Conservation (phyloP, 768 basidiomycete genomes). For the Lactifluus subvellereus region DNA sequence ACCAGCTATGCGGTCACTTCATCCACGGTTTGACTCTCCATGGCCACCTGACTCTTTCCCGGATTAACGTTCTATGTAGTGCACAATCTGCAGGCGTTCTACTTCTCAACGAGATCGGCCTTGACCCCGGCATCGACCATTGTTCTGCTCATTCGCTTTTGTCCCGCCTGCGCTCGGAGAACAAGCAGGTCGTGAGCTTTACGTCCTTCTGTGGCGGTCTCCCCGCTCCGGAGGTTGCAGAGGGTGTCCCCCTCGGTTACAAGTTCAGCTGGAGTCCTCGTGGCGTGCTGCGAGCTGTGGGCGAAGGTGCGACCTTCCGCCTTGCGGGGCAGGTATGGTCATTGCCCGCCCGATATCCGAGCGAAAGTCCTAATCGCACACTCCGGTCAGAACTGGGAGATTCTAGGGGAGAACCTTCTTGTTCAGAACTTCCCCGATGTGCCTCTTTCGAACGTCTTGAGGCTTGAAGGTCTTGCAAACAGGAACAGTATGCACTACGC, state of each 20-base stretch:
- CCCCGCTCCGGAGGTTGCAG: slow-evolving; percentile 63
- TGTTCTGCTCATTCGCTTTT: slow-evolving; percentile 77
- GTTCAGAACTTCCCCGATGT: slow-evolving; percentile 56
- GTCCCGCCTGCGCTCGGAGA: slow-evolving; percentile 41
- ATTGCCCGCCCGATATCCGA: neutral
- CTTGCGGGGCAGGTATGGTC: slow-evolving; percentile 45
- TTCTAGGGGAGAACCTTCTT: slow-evolving; percentile 52
- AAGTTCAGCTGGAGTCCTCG: slow-evolving; percentile 93
- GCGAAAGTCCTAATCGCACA: neutral
- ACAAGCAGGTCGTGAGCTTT: slow-evolving; percentile 62
- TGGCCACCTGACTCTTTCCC: neutral
- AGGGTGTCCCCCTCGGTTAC: slow-evolving; percentile 69
- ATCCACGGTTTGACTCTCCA: slow-evolving; percentile 45
- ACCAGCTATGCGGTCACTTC: slow-evolving; percentile 60
- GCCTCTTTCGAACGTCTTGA: slow-evolving; percentile 54
- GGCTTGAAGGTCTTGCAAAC: slow-evolving; percentile 82
- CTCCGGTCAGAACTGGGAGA: slow-evolving; percentile 37
- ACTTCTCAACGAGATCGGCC: slow-evolving; percentile 83
- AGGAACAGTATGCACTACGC: slow-evolving; percentile 72
- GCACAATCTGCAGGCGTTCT: slow-evolving; percentile 60
- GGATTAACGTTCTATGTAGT: slow-evolving; percentile 33
- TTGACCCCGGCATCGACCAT: slow-evolving; percentile 89
- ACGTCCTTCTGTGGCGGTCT: slow-evolving; percentile 91
- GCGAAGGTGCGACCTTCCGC: slow-evolving; percentile 65
- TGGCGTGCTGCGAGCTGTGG: slow-evolving; percentile 76